Conservation (phyloP, 208 protist species). For the Wallacemonas sp. region DNA sequence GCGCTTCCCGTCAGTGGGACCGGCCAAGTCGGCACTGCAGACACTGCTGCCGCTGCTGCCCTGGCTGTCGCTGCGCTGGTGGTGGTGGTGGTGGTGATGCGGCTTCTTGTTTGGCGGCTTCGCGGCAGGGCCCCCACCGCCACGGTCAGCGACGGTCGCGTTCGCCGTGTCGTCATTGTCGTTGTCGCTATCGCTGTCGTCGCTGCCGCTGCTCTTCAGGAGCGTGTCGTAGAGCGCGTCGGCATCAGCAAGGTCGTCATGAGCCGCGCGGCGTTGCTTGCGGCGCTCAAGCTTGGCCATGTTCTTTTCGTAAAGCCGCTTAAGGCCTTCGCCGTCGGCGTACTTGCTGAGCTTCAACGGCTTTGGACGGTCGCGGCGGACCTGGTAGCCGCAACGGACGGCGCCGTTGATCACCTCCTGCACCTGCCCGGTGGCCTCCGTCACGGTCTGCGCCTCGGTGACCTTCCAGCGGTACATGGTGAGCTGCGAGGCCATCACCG, state of each 20-base stretch:
- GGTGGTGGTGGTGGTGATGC: neutral
- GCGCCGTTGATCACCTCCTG: constrained; percentile 52
- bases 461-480: constrained; percentile 85
- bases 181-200: neutral
- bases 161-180: neutral
- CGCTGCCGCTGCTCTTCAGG: neutral
- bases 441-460: constrained; percentile 68
- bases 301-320: constrained; percentile 22
- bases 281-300: constrained; percentile 23
- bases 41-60: constrained; percentile 21
- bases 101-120: neutral
- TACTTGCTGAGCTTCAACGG: constrained; percentile 36
- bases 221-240: constrained; percentile 5
- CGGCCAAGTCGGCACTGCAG: constrained; percentile 36
- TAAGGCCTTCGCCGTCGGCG: constrained; percentile 29
- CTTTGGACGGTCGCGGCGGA: constrained; percentile 25
- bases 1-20: neutral
- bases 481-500: constrained; percentile 81
- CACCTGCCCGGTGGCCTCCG: constrained; percentile 51
- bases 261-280: constrained; percentile 14
- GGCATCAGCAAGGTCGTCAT: constrained; percentile 3
- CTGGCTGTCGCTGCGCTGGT: neutral
- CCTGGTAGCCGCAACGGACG: constrained; percentile 42
- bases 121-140: no score
- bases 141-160: no score